A percentile compares a stretch with the other conserved stretches of the same genome.
Evolutionary conservation across 164 flowering plant genomes (phyloP).

Genomic region (Vitis rotundifolia): DNA sequence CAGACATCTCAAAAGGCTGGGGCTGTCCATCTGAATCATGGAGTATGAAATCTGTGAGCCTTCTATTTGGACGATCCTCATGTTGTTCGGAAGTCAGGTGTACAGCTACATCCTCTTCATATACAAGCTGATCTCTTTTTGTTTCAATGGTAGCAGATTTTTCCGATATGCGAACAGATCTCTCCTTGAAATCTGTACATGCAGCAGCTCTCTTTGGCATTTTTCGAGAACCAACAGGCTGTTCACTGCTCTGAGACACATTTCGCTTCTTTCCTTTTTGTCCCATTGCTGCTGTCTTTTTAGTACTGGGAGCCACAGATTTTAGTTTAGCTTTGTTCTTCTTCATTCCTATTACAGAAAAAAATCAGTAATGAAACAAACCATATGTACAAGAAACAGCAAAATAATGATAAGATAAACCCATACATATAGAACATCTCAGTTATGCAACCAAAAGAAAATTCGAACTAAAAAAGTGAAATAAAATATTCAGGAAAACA

Average conservation of each 20-base stretch:
- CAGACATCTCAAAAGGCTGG: constrained; percentile 74
- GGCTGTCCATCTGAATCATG: constrained; percentile 59
- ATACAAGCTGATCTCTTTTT: constrained; percentile 42
- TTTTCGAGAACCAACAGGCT: constrained; percentile 30
- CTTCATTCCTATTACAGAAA: constrained; percentile 17
- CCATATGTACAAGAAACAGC: background rate
- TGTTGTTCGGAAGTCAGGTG: constrained; percentile 50
- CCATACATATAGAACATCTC: background rate
- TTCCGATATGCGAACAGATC: constrained; percentile 38
- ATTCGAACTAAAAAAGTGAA: background rate
- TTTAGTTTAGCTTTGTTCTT: constrained; percentile 15
- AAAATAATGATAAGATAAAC: background rate
- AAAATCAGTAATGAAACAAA: background rate
- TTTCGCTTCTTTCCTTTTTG: constrained; percentile 26
- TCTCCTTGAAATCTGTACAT: constrained; percentile 67
- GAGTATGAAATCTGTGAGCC: constrained; percentile 66
- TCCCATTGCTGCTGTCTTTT: background rate
- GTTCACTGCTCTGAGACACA: constrained; percentile 13
- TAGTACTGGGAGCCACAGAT: constrained; percentile 1
- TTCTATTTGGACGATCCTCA: constrained; percentile 59
- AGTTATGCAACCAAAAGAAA: background rate
- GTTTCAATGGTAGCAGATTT: constrained; percentile 42
- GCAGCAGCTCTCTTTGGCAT: constrained; percentile 85
- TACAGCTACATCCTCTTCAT: constrained; percentile 68
- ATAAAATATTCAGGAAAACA: background rate